These are phyloP conservation scores for Solanum etuberosum DNA, from an alignment of 257 asterid genomes.

Conservation along the genomic window DNA sequence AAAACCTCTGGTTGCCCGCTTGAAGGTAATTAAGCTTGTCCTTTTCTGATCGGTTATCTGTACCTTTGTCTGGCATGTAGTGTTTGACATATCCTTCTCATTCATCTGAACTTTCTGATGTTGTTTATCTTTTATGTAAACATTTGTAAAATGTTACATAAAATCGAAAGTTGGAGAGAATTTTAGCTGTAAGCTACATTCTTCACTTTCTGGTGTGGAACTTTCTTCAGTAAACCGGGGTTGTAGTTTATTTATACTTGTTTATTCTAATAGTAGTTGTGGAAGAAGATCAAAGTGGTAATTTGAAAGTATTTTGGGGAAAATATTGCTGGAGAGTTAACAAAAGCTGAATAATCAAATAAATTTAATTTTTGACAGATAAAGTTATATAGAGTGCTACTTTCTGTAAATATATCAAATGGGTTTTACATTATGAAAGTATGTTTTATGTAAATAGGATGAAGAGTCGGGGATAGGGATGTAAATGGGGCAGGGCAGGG, in stretches of 20 bases:
- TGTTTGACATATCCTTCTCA: background rate
- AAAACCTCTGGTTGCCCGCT: constrained; percentile 84
- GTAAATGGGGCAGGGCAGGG: background rate
- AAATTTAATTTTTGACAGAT: background rate
- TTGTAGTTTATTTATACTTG: background rate
- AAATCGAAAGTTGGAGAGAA: background rate
- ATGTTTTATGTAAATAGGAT: background rate
- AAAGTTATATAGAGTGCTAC: background rate
- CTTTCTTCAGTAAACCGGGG: background rate
- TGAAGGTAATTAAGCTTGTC: constrained; percentile 42
- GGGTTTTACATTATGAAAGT: background rate
- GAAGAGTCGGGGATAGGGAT: background rate
- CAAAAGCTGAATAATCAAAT: background rate
- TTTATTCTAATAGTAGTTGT: background rate
- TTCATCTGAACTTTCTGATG: background rate
- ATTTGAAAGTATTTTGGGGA: background rate
- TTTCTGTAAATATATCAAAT: background rate
- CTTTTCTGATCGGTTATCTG: background rate
- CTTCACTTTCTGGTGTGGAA: background rate
- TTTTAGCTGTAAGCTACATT: background rate
- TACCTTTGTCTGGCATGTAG: background rate
- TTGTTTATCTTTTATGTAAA: background rate
- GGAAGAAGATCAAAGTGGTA: background rate
- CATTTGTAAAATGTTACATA: background rate
- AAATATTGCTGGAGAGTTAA: background rate